These are phyloP conservation scores for Takakia lepidozioides DNA, from an alignment of 225 moss, liverwort and hornwort species.

Conservation along the genomic window DNA sequence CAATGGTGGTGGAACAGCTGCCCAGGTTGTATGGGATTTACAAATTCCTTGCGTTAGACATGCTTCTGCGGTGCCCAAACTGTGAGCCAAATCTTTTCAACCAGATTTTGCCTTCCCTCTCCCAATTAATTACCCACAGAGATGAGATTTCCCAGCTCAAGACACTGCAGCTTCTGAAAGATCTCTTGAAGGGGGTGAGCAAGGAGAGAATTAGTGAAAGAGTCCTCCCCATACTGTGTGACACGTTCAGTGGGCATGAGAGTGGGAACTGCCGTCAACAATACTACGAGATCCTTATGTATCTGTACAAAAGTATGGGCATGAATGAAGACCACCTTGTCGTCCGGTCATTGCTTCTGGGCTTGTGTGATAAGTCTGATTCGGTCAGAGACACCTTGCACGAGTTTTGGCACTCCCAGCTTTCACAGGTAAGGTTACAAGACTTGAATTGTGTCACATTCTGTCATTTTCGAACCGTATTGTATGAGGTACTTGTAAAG, in stretches of 20 bases:
- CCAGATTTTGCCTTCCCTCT: constrained; percentile 47
- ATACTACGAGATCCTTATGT: constrained; percentile 66
- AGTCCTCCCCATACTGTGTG: constrained; percentile 62
- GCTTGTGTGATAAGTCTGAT: constrained; percentile 75
- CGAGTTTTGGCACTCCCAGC: constrained; percentile 66
- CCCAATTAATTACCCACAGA: constrained; percentile 58
- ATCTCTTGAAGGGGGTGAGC: constrained; percentile 46
- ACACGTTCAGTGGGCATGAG: constrained; percentile 67
- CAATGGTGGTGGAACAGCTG: constrained; percentile 63
- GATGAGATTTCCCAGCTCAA: constrained; percentile 84
- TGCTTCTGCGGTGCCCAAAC: constrained; percentile 56
- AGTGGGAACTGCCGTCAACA: constrained; percentile 59
- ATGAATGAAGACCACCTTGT: constrained; percentile 32
- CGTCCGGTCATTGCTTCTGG: constrained; percentile 60
- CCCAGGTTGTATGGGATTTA: constrained; percentile 73
- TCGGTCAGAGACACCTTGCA: constrained; percentile 49
- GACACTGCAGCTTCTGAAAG: constrained; percentile 57
- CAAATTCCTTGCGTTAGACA: constrained; percentile 61
- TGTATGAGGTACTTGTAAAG: no score
- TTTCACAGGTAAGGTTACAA: constrained; percentile 50
- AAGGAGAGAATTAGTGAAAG: constrained; percentile 40
- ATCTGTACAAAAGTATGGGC: constrained; percentile 35
- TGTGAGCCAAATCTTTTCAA: constrained; percentile 44
- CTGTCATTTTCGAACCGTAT: no score
- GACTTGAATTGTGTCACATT: no score